Evolutionary conservation across 1,284 basidiomycete genomes (phyloP).

Genomic region (Apiotrichum veenhuisii): DNA sequence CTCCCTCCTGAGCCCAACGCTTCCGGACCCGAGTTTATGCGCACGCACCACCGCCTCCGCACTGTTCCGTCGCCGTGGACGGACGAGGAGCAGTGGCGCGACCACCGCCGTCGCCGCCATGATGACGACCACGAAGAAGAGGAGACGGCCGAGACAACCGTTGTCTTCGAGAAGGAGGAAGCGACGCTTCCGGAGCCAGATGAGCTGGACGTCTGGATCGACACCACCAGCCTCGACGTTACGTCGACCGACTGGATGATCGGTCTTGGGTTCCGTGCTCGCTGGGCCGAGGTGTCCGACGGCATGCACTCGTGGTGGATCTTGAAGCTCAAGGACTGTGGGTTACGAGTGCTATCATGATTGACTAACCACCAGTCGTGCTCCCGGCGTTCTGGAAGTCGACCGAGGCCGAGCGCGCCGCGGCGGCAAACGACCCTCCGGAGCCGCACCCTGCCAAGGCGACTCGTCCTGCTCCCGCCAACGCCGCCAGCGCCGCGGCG

Average conservation of each 20-base stretch:
- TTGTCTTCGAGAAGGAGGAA: slow-evolving; percentile 27
- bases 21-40: slow-evolving; percentile 11
- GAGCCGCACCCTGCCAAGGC: slow-evolving; percentile 3
- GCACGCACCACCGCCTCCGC: slow-evolving; percentile 20
- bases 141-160: neutral
- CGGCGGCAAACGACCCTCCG: slow-evolving; percentile 1
- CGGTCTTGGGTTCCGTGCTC: slow-evolving; percentile 36
- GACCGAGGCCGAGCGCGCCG: slow-evolving; percentile 2
- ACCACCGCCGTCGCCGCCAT: neutral
- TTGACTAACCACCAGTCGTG: slow-evolving; percentile 14
- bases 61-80: slow-evolving; percentile 38
- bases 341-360: slow-evolving; percentile 7
- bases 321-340: slow-evolving; percentile 40
- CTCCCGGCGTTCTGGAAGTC: slow-evolving; percentile 28
- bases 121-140: slow-evolving; percentile 14
- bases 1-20: slow-evolving; percentile 10
- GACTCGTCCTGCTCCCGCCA: neutral
- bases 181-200: slow-evolving; percentile 24
- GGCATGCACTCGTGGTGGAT: slow-evolving; percentile 33
- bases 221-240: slow-evolving; percentile 6
- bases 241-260: slow-evolving; percentile 16
- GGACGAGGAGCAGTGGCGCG: slow-evolving; percentile 30
- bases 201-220: slow-evolving; percentile 28
- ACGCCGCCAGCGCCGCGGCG: neutral
- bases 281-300: slow-evolving; percentile 37